A percentile compares a stretch with the other conserved stretches of the same genome.
Conservation (phyloP, 164 flowering plant genomes). For the Aristolochia californica region DNA sequence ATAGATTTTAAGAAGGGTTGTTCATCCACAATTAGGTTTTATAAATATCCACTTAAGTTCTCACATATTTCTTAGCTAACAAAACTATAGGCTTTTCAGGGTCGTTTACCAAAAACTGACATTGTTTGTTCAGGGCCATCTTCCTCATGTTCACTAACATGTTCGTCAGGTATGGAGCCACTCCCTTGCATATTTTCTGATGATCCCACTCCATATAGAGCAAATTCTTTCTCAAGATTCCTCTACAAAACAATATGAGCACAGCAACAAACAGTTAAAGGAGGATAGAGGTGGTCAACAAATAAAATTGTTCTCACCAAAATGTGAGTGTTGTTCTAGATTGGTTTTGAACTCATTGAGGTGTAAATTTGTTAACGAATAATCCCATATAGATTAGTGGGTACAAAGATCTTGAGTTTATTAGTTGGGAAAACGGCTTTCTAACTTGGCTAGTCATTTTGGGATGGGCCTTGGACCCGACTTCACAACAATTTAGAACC, state of each 20-base stretch:
- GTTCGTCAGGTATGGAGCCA: constrained; percentile 24
- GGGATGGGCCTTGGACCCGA: too few species aligned
- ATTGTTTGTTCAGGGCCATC: constrained; percentile 28
- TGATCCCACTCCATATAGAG: constrained; percentile 40
- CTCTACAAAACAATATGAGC: constrained; percentile 31
- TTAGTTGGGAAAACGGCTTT: too few species aligned
- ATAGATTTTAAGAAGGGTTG: not conserved
- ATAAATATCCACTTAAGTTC: not conserved
- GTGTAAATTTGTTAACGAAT: too few species aligned
- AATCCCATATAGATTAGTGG: too few species aligned
- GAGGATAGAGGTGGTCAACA: too few species aligned
- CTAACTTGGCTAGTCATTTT: too few species aligned
- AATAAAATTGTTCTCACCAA: too few species aligned
- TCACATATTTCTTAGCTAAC: not conserved
- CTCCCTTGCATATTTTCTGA: constrained; percentile 1
- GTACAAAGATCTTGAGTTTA: too few species aligned
- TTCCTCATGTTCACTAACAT: constrained; percentile 26
- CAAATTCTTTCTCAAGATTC: constrained; percentile 52
- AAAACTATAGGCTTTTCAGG: not conserved
- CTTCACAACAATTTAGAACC: too few species aligned
- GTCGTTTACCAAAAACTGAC: constrained; percentile 41
- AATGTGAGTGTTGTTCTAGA: too few species aligned
- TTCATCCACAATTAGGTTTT: not conserved
- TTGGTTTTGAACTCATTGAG: too few species aligned
- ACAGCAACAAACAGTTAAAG: too few species aligned